Conservation (phyloP, 139 green algal species). For the Spirogloea muscicola region DNA sequence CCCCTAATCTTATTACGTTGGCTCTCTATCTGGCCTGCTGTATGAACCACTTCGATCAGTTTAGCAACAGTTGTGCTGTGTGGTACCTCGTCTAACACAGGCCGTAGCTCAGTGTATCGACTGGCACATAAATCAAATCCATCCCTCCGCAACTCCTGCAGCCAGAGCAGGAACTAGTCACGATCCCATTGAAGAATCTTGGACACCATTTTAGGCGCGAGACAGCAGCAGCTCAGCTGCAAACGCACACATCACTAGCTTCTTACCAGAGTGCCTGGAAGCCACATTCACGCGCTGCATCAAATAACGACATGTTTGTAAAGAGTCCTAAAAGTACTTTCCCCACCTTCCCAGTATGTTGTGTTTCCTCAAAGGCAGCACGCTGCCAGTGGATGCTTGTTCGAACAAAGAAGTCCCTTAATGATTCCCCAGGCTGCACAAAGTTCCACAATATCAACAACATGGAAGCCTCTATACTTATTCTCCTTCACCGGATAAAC, state of each 20-base stretch:
- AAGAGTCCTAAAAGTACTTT: conserved; percentile 2
- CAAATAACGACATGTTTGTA: not conserved
- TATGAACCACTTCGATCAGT: not conserved
- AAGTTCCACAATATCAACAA: no score
- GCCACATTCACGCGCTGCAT: not conserved
- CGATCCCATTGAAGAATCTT: not conserved
- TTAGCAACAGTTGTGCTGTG: not conserved
- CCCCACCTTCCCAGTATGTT: conserved; percentile 39
- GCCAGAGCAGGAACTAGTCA: not conserved
- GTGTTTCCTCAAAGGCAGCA: conserved; percentile 24
- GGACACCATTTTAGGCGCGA: not conserved
- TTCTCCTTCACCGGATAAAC: not conserved
- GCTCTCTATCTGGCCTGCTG: not conserved
- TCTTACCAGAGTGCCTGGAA: not conserved
- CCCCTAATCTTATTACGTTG: not conserved
- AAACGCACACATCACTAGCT: not conserved
- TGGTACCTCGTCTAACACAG: conserved; percentile 37
- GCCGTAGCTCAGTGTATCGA: conserved; percentile 43
- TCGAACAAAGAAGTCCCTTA: conserved; percentile 43
- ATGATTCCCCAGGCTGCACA: conserved; percentile 39
- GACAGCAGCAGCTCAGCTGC: not conserved
- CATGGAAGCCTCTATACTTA: no score
- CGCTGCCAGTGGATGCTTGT: conserved; percentile 41
- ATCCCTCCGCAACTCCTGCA: conserved; percentile 39
- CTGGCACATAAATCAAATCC: conserved; percentile 38